Evolutionary conservation across 2,329 filamentous ascomycete species (phyloP).

Genomic region (Escovopsis sp.): DNA sequence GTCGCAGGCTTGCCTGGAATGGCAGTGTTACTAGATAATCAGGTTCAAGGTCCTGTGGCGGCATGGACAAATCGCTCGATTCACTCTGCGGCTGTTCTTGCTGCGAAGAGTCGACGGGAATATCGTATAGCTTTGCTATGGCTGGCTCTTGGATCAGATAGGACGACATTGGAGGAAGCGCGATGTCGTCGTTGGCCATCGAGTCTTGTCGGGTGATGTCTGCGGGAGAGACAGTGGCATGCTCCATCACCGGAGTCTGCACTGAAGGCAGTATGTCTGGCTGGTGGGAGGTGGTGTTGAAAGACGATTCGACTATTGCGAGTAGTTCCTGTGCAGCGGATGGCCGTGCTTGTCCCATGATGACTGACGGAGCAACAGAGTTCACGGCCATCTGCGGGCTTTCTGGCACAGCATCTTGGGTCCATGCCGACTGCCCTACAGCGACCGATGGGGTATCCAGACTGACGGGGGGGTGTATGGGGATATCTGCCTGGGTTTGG

Average conservation of each 20-base stretch:
- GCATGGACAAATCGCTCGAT: slow-evolving; percentile 6
- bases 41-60: slow-evolving; percentile 2
- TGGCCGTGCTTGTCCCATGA: neutral
- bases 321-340: neutral
- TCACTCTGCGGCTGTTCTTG: slow-evolving; percentile 14
- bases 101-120: slow-evolving; percentile 12
- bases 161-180: slow-evolving; percentile 10
- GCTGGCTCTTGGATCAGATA: slow-evolving; percentile 8
- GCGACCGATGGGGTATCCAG: neutral
- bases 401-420: neutral
- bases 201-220: slow-evolving; percentile 20
- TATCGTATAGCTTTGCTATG: slow-evolving; percentile 9
- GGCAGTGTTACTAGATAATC: slow-evolving; percentile 43
- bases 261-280: neutral
- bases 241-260: slow-evolving; percentile 9
- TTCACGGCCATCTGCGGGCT: neutral
- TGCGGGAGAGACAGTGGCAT: slow-evolving; percentile 23
- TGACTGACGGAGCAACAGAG: neutral
- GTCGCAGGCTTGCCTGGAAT: slow-evolving; percentile 36
- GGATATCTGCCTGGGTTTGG: neutral
- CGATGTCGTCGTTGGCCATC: slow-evolving; percentile 9
- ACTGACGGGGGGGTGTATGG: neutral
- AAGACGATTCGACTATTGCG: neutral
- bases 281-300: neutral
- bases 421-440: neutral